Evolutionary conservation across 306 rosid genomes (phyloP).

Genomic region (Ceratonia siliqua): DNA sequence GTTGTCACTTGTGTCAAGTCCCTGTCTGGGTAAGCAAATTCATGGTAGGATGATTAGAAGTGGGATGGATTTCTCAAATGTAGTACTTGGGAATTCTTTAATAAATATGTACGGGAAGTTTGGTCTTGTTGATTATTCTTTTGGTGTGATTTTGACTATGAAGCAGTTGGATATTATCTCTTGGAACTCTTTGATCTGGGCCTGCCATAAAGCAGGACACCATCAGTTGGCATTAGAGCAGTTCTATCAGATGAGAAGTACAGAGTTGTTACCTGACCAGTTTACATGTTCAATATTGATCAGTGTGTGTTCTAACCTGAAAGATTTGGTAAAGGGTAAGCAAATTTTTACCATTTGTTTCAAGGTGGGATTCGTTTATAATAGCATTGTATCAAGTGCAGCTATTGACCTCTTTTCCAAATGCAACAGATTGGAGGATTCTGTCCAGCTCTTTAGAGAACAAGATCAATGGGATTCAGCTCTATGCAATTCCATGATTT

Average conservation of each 20-base stretch:
- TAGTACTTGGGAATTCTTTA: constrained; percentile 75
- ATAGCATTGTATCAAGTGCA: constrained; percentile 75
- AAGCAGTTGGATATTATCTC: constrained; percentile 62
- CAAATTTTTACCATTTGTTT: constrained; percentile 65
- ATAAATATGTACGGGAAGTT: constrained; percentile 75
- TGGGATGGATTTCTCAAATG: constrained; percentile 52
- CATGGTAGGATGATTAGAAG: constrained; percentile 64
- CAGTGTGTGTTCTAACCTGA: constrained; percentile 62
- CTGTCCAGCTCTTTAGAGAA: constrained; percentile 59
- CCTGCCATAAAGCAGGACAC: constrained; percentile 60
- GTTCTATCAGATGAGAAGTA: constrained; percentile 55
- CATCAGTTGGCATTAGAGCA: constrained; percentile 60
- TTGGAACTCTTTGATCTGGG: constrained; percentile 81
- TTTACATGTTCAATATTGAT: constrained; percentile 68
- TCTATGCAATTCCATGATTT: constrained; percentile 77
- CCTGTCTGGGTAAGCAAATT: constrained; percentile 63
- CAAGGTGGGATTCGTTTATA: constrained; percentile 75
- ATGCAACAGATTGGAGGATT: constrained; percentile 82
- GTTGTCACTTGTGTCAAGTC: constrained; percentile 43
- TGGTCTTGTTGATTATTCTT: constrained; percentile 59
- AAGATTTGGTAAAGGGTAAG: constrained; percentile 76
- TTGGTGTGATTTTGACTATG: constrained; percentile 61
- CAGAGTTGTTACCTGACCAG: constrained; percentile 56
- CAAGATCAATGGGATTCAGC: constrained; percentile 59
- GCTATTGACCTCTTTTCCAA: constrained; percentile 84